Percentiles rank a stretch among this genome's conserved stretches.
phyloP scores from a whole-genome alignment of 208 protist genomes.

The Spironucleus salmonicida region DNA sequence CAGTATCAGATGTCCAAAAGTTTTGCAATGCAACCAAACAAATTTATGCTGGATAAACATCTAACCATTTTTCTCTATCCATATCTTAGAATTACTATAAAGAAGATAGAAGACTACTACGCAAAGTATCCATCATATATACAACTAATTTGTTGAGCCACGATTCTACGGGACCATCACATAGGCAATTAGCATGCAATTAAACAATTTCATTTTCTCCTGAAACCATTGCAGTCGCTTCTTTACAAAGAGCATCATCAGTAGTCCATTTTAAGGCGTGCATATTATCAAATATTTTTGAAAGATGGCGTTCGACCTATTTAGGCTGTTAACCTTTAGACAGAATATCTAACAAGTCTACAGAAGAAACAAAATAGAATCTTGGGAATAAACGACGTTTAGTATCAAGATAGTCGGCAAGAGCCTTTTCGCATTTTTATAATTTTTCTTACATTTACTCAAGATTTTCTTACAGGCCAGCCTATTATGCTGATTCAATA shows the following conservation, averaged over 20 bases:
- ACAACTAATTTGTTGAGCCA: slow-evolving; percentile 78
- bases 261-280: slow-evolving; percentile 4
- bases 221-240: slow-evolving; percentile 63
- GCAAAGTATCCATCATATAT: slow-evolving; percentile 61
- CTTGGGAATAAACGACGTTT: slow-evolving; percentile 85
- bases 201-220: slow-evolving; percentile 71
- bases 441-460: slow-evolving; percentile 20
- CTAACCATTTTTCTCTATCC: slow-evolving; percentile 73
- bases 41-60: slow-evolving; percentile 70
- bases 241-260: background rate
- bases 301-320: slow-evolving; percentile 72
- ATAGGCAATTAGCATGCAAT: slow-evolving; percentile 64
- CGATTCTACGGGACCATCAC: slow-evolving; percentile 71
- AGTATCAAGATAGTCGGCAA: slow-evolving; percentile 84
- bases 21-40: slow-evolving; percentile 76
- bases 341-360: slow-evolving; percentile 83
- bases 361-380: slow-evolving; percentile 94
- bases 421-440: slow-evolving; percentile 71
- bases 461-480: slow-evolving; percentile 54
- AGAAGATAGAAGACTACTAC: slow-evolving; percentile 62
- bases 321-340: slow-evolving; percentile 73
- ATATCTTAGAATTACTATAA: slow-evolving; percentile 60
- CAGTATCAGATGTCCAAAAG: slow-evolving; percentile 84
- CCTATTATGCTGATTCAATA: slow-evolving; percentile 58
- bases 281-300: slow-evolving; percentile 72